A percentile compares a stretch with the other conserved stretches of the same genome.
Evolutionary conservation across 140 eudicot species (phyloP).

Genomic region (Erigeron philadelphicus): DNA sequence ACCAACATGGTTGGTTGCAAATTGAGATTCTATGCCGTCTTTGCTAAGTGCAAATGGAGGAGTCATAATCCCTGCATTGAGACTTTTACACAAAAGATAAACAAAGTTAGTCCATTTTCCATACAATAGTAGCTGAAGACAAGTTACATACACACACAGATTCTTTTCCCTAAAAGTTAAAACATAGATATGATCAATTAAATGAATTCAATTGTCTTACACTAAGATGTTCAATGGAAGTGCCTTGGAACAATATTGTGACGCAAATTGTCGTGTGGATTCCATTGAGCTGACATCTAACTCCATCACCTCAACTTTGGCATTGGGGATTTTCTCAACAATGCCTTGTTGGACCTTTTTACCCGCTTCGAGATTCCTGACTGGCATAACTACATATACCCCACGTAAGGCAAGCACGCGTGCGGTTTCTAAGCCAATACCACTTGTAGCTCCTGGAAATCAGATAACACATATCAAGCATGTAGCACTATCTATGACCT

Average conservation of each 20-base stretch:
- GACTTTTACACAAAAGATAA: conserved; percentile 7
- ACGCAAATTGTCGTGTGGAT: conserved; percentile 54
- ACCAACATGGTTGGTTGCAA: conserved; percentile 80
- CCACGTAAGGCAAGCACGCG: conserved; percentile 67
- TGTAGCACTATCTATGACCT: neutral
- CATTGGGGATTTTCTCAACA: conserved; percentile 41
- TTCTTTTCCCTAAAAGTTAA: neutral
- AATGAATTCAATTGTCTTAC: conserved; percentile 23
- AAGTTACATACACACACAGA: no score
- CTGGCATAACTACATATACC: conserved; percentile 71
- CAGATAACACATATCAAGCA: neutral
- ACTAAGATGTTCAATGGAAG: conserved; percentile 68
- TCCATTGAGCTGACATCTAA: conserved; percentile 62
- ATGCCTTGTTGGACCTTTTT: conserved; percentile 47
- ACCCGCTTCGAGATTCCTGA: conserved; percentile 61
- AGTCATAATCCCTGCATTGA: conserved; percentile 88
- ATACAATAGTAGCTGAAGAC: no score
- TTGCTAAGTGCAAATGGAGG: conserved; percentile 61
- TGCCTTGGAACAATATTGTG: conserved; percentile 52
- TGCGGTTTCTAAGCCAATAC: conserved; percentile 60
- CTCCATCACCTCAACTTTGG: conserved; percentile 77
- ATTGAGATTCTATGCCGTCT: conserved; percentile 68
- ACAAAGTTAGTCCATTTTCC: neutral
- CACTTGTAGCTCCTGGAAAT: conserved; percentile 65
- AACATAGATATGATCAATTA: neutral